phyloP scores from a whole-genome alignment of 768 basidiomycete genomes.

The Suillus placidus region DNA sequence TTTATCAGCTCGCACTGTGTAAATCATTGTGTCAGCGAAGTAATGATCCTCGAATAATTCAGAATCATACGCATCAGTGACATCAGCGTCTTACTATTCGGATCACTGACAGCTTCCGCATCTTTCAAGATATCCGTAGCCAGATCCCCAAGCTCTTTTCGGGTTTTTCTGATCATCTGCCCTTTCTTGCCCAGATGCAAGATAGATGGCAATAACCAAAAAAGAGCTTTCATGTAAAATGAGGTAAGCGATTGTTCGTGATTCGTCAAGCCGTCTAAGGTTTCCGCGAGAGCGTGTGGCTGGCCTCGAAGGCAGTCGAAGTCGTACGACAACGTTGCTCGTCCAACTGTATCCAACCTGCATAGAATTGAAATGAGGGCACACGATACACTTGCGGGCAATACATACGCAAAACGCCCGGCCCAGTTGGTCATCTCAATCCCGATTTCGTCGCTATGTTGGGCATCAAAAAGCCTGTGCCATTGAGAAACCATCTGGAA shows the following conservation, averaged over 20 bases:
- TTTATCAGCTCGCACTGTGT: conserved; percentile 46
- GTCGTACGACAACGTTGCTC: conserved; percentile 66
- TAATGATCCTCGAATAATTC: neutral
- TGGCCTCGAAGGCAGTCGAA: conserved; percentile 57
- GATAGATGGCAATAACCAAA: conserved; percentile 61
- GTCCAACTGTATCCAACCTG: conserved; percentile 61
- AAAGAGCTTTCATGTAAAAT: conserved; percentile 66
- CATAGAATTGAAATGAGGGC: conserved; percentile 4
- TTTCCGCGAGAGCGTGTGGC: conserved; percentile 50
- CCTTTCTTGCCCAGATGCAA: conserved; percentile 60
- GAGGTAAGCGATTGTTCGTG: conserved; percentile 57
- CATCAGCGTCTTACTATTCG: conserved; percentile 51
- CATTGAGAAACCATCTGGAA: conserved; percentile 50
- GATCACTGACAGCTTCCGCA: conserved; percentile 48
- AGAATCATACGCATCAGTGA: conserved; percentile 51
- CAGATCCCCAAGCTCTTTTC: conserved; percentile 54
- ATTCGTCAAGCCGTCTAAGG: conserved; percentile 63
- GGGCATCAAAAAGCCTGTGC: conserved; percentile 47
- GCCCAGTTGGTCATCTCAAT: conserved; percentile 64
- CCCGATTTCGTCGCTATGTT: conserved; percentile 41
- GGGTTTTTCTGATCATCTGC: conserved; percentile 56
- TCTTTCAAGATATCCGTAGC: conserved; percentile 57
- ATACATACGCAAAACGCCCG: conserved; percentile 60
- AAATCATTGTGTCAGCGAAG: conserved; percentile 3
- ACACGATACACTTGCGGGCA: neutral